Evolutionary conservation across 768 basidiomycete genomes (phyloP).

Genomic region (Psilocybe azurescens): DNA sequence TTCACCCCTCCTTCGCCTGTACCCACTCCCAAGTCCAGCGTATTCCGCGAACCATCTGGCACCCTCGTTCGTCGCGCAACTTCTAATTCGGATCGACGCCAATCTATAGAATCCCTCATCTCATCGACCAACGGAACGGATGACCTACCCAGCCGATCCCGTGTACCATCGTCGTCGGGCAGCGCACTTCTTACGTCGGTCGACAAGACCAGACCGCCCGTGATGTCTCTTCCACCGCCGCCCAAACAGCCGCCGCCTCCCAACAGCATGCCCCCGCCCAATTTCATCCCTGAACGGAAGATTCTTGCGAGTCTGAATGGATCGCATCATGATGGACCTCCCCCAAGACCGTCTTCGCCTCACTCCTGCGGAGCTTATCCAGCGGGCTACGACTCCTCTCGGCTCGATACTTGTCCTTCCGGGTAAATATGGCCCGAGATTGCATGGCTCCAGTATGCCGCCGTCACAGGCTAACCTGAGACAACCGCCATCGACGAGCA

Average conservation of each 20-base stretch:
- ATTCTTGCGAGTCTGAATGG: conserved; percentile 46
- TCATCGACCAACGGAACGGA: conserved; percentile 57
- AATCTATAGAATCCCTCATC: conserved; percentile 74
- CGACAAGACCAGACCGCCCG: conserved; percentile 85
- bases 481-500: conserved; percentile 78
- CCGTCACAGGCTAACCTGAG: conserved; percentile 69
- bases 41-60: conserved; percentile 56
- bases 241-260: conserved; percentile 77
- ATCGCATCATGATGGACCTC: conserved; percentile 64
- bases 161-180: conserved; percentile 55
- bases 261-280: conserved; percentile 74
- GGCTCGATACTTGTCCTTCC: conserved; percentile 66
- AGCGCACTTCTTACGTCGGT: conserved; percentile 54
- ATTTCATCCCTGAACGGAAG: conserved; percentile 76
- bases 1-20: conserved; percentile 44
- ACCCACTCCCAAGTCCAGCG: conserved; percentile 39
- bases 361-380: conserved; percentile 92
- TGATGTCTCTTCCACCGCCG: conserved; percentile 84
- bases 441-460: conserved; percentile 79
- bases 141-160: conserved; percentile 48
- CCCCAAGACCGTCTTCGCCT: conserved; percentile 90
- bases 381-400: conserved; percentile 89
- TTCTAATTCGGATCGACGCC: conserved; percentile 63
- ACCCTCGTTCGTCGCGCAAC: conserved; percentile 59
- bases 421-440: conserved; percentile 54